These are phyloP conservation scores for Arabis alpina DNA, from an alignment of 345 rosid genomes.

Conservation along the genomic window DNA sequence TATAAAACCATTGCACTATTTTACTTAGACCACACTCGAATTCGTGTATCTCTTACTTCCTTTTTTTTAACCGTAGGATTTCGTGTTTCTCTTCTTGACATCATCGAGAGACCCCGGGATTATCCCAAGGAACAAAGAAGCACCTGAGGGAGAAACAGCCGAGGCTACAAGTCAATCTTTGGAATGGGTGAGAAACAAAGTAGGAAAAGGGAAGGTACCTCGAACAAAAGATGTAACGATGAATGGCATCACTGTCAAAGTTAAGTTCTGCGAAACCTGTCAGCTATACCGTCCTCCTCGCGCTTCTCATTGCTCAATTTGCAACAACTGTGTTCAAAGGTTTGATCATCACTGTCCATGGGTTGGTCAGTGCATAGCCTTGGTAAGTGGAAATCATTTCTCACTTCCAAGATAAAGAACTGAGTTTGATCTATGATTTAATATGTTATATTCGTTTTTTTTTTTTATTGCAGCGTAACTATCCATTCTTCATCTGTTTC, in stretches of 20 bases:
- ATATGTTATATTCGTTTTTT: background rate
- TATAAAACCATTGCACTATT: conserved; percentile 15
- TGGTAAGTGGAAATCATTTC: conserved; percentile 53
- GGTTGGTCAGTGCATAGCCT: conserved; percentile 96
- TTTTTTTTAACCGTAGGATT: conserved; percentile 51
- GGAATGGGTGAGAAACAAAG: conserved; percentile 61
- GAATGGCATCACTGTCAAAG: conserved; percentile 65
- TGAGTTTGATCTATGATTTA: conserved; percentile 4
- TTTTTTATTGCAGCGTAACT: conserved; percentile 69
- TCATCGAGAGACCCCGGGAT: conserved; percentile 86
- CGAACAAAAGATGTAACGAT: conserved; percentile 58
- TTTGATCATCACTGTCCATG: conserved; percentile 99
- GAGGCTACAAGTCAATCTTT: conserved; percentile 45
- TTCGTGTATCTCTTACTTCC: background rate
- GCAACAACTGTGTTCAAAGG: conserved; percentile 90
- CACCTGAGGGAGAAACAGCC: conserved; percentile 52
- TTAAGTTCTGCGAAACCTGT: conserved; percentile 88
- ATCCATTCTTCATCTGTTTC: conserved; percentile 73
- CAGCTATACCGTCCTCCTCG: conserved; percentile 82
- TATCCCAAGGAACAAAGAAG: conserved; percentile 57
- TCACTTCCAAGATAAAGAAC: background rate
- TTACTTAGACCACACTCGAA: background rate
- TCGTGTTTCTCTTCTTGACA: conserved; percentile 67
- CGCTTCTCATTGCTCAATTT: conserved; percentile 90
- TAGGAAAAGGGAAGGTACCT: conserved; percentile 51